Base-by-base conservation (phyloP, 2,329 filamentous ascomycete genomes). In the Stagonosporopsis chrysanthemi region DNA sequence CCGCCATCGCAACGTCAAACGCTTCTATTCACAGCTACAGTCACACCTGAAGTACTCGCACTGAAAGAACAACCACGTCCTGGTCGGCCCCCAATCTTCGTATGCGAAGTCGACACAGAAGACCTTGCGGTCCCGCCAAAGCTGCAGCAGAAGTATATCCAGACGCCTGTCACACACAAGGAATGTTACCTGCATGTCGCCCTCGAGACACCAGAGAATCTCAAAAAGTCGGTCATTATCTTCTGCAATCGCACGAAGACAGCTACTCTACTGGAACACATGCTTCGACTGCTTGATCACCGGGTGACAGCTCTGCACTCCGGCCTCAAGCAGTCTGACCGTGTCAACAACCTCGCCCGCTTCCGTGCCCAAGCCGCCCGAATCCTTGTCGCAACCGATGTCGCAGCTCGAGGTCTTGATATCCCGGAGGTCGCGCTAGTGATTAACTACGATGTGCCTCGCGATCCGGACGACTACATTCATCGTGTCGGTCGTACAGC, bases 381-480 rank as follows among this genome's bases (percentile, higher is more conserved):
- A 14, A 90, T 99, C 54, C 85, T 99, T 1, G 90, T 99, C 11
- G 94, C 95, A 1, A 99, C 95, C 0, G 95, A 99, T 74, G 93
- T 99, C 14, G 95, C 95, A 0, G 91, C 92, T 19, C 86, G 95
- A 75, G 95, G 95, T 83, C 85, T 99, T 4, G 95, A 99, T 79
- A 97, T 99, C 60, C 94, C 94, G 1, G 90, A 92, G 65, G 94
- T 98, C 6, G 89, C 86, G 52, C 79, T 98, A 15, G 95, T 99
- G 2, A 81, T 99, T 72, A 98, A 99, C 78, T 99, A 93, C 77
- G 95, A 99, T 73, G 87, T 99, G 0, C 95, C 95, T 0, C 88
- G 94, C n/a, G 92, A 97, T 72, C 92, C 94, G 3, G 93, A 97
- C 75, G 94, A 97, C 77, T 99, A 99, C 76, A 95, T 99, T 64